Evolutionary conservation across 1,139 yeast genomes (phyloP).

Genomic region (Lodderomyces margitis): DNA sequence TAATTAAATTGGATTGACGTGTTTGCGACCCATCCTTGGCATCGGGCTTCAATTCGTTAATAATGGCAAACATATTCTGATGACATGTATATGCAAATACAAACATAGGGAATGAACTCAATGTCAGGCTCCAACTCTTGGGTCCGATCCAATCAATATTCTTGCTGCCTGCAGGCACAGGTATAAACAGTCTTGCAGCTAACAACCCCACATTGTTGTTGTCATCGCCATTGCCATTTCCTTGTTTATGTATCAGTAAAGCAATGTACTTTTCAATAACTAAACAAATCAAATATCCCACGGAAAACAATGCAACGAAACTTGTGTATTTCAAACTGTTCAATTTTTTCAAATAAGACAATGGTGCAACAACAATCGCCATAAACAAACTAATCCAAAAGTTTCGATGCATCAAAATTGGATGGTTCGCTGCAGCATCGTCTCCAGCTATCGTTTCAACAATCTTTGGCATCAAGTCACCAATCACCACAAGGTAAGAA

Average conservation of each 20-base stretch:
- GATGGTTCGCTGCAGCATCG: slow-evolving; percentile 18
- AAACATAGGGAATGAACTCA: slow-evolving; percentile 74
- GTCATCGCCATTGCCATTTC: background rate
- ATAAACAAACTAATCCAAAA: slow-evolving; percentile 71
- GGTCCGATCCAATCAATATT: slow-evolving; percentile 38
- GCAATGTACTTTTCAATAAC: slow-evolving; percentile 63
- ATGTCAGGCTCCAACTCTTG: slow-evolving; percentile 33
- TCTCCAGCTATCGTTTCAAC: slow-evolving; percentile 38
- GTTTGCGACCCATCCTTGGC: slow-evolving; percentile 46
- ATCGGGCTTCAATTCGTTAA: slow-evolving; percentile 58
- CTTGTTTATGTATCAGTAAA: slow-evolving; percentile 21
- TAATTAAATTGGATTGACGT: slow-evolving; percentile 52
- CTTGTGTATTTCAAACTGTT: slow-evolving; percentile 88
- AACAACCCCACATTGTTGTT: background rate
- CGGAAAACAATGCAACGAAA: slow-evolving; percentile 76
- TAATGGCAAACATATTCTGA: slow-evolving; percentile 87
- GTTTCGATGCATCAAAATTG: slow-evolving; percentile 42
- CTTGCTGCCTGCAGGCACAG: slow-evolving; percentile 16
- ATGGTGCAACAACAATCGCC: slow-evolving; percentile 61
- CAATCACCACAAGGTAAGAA: slow-evolving; percentile 82
- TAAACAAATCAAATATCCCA: slow-evolving; percentile 72
- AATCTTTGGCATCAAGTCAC: slow-evolving; percentile 85
- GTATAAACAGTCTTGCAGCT: slow-evolving; percentile 11
- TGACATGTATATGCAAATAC: slow-evolving; percentile 96
- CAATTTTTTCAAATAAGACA: slow-evolving; percentile 68